Evolutionary conservation across 208 protist genomes (phyloP).

Genomic region (Acanthamoeba healyi): DNA sequence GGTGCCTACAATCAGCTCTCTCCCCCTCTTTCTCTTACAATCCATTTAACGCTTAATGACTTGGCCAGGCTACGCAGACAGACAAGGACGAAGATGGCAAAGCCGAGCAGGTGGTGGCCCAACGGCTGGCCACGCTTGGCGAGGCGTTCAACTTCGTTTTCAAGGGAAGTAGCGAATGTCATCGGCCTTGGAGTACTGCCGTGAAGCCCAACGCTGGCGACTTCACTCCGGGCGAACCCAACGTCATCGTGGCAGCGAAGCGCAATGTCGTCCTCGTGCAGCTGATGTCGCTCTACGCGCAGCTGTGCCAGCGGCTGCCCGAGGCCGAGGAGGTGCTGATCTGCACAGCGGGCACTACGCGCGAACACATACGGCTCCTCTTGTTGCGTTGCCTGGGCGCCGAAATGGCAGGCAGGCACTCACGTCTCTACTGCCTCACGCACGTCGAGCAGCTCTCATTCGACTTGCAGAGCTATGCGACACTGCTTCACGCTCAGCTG

Average conservation of each 20-base stretch:
- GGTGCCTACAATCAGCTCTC: background rate
- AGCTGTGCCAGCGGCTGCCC: slow-evolving; percentile 33
- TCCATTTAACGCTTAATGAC: background rate
- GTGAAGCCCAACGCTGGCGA: background rate
- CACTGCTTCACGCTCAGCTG: slow-evolving; percentile 28
- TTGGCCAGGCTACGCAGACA: too few species aligned
- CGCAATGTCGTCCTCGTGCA: slow-evolving; percentile 24
- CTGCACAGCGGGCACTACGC: slow-evolving; percentile 29
- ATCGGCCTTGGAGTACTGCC: background rate
- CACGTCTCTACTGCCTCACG: slow-evolving; percentile 59
- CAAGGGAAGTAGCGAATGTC: slow-evolving; percentile 39
- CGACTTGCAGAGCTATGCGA: slow-evolving; percentile 26
- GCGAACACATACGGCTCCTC: slow-evolving; percentile 45
- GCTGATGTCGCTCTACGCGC: slow-evolving; percentile 58
- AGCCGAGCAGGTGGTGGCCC: background rate
- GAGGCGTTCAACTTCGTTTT: background rate
- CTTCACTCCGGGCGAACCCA: slow-evolving; percentile 35
- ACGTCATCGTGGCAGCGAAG: slow-evolving; percentile 34
- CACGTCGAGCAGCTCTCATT: slow-evolving; percentile 66
- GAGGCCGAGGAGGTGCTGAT: slow-evolving; percentile 70
- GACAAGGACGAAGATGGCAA: background rate
- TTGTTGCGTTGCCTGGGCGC: slow-evolving; percentile 60
- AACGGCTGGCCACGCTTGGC: background rate
- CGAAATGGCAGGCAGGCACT: background rate
- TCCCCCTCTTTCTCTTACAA: too few species aligned